Base-by-base conservation (phyloP, 495 filamentous ascomycete genomes). In the Margaritispora aquatica region DNA sequence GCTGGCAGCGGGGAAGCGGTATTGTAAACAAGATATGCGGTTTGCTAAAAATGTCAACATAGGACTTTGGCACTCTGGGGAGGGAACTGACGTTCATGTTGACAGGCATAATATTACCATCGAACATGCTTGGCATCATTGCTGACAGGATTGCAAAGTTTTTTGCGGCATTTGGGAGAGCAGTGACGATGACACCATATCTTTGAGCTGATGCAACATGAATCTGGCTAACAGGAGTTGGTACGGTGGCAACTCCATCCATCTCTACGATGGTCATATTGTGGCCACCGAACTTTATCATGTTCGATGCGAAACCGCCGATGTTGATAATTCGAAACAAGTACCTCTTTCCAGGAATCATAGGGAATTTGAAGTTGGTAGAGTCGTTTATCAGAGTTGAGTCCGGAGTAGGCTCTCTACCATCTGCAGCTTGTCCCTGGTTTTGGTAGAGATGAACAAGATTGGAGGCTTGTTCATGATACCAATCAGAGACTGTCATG, bases 201-300 rank as follows among this genome's bases (percentile, higher is more conserved):
- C 67, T 3, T 76, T 82, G 56, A 82, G 59, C 1, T 77, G 73
- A 60, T 80, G 70, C 68, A 88, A 64, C 20, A 23, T 53, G 57
- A 4, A 89, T 74, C 66, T 84, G 78, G 41, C 75, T 70, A 0
- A 83, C 79, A 55, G 79, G 76, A 7, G 75, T 70, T 0, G 80
- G 80, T 23, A 86, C 78, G 5, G 75, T 77, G 54, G 83, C 82
- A 7, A 83, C 73, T 15, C 80, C 80, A 51, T 71, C 69, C 20
- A 69, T 79, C 64, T 81, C 81, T 21, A 84, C 75, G 26, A 85
- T 76, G 23, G 62, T 73, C 65, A 87, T 77, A 5, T 68, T 75
- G 63, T 91, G 88, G 4, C 80, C 81, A 55, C 89, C 85, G 71
- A 92, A 83, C 77, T 88, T 87, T 64, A 91, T 70, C 65, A 86